Conservation (phyloP, 2,329 filamentous ascomycete species). For the Nigrograna mackinnonii region DNA sequence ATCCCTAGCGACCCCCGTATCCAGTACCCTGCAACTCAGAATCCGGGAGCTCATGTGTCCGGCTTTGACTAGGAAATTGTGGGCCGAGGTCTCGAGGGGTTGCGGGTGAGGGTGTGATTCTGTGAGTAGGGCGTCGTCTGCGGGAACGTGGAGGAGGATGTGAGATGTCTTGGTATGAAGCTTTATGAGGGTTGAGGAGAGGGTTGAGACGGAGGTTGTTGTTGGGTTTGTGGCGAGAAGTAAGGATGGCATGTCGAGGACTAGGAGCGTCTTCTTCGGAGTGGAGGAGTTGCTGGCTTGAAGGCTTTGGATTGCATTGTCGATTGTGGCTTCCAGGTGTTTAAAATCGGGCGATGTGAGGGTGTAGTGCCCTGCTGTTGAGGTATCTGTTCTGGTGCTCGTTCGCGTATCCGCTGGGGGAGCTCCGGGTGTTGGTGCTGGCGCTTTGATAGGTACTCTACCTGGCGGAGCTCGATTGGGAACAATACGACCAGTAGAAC, state of each 20-base stretch:
- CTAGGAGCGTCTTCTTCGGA: slow-evolving; percentile 39
- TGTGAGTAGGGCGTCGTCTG: slow-evolving; percentile 72
- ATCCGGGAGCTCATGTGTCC: slow-evolving; percentile 77
- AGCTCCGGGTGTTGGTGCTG: slow-evolving; percentile 3
- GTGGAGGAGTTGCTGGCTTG: slow-evolving; percentile 1
- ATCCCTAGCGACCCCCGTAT: slow-evolving; percentile 87
- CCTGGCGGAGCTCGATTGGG: slow-evolving; percentile 21
- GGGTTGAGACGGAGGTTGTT: slow-evolving; percentile 17
- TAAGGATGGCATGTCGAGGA: slow-evolving; percentile 50
- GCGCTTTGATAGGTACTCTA: slow-evolving; percentile 18
- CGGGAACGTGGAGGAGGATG: slow-evolving; percentile 67
- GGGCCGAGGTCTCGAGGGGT: slow-evolving; percentile 34
- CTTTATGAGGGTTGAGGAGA: slow-evolving; percentile 29
- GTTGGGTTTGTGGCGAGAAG: slow-evolving; percentile 42
- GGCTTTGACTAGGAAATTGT: slow-evolving; percentile 66
- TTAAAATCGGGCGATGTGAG: slow-evolving; percentile 31
- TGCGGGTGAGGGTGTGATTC: slow-evolving; percentile 49
- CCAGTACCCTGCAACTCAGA: slow-evolving; percentile 73
- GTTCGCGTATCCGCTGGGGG: not conserved
- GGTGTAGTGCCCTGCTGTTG: slow-evolving; percentile 13
- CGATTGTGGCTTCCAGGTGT: slow-evolving; percentile 27
- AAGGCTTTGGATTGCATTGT: slow-evolving; percentile 25
- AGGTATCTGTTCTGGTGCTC: not conserved
- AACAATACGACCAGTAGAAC: too few species aligned
- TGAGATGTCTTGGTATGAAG: slow-evolving; percentile 54